Conservation (phyloP, 1,284 basidiomycete species). For the Wallemia mellicola region DNA sequence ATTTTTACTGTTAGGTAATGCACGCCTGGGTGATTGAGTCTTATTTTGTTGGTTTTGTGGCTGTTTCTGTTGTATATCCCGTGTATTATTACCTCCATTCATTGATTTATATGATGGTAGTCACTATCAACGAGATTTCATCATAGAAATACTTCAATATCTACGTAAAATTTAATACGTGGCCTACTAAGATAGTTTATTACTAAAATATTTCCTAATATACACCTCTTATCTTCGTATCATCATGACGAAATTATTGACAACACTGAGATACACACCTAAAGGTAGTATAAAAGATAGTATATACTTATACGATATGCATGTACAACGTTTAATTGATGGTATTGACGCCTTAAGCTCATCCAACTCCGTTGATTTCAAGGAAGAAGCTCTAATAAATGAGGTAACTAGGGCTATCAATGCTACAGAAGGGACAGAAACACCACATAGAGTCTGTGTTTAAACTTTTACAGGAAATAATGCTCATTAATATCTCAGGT, state of each 20-base stretch:
- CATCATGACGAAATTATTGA: not conserved
- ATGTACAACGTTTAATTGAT: not conserved
- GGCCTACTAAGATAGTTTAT: too few species aligned
- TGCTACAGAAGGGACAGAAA: not conserved
- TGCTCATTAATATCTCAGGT: not conserved
- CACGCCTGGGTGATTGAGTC: not conserved
- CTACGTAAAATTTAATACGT: too few species aligned
- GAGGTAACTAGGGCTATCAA: not conserved
- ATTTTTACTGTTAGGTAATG: constrained; percentile 3
- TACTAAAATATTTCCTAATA: too few species aligned
- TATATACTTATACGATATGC: not conserved
- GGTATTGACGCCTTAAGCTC: not conserved
- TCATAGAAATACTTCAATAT: too few species aligned
- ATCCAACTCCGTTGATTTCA: not conserved
- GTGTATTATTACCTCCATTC: too few species aligned
- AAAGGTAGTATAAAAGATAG: not conserved
- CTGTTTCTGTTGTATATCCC: not conserved
- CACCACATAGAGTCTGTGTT: not conserved
- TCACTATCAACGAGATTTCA: too few species aligned
- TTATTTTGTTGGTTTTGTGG: not conserved
- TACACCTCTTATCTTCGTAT: not conserved
- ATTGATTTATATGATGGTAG: too few species aligned
- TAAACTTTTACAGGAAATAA: not conserved
- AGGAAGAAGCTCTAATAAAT: not conserved
- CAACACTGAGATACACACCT: not conserved